Conservation (phyloP, 1,284 basidiomycete species). For the Ganoderma meredithae region DNA sequence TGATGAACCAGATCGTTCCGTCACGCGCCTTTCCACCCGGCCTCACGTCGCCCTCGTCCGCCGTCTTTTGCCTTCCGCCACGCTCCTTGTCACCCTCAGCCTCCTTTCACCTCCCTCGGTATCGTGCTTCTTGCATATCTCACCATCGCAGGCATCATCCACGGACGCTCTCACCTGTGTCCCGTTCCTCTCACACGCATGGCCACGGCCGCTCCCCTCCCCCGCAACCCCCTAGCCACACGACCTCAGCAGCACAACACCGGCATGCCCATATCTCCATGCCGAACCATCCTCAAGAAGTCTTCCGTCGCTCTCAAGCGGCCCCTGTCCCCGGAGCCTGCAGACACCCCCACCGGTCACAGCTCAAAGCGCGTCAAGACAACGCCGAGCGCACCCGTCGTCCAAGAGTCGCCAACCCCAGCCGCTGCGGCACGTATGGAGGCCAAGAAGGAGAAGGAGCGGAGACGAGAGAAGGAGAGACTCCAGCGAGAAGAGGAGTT, state of each 20-base stretch:
- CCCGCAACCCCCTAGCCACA: conserved; percentile 38
- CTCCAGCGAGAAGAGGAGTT: conserved; percentile 70
- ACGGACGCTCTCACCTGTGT: conserved; percentile 11
- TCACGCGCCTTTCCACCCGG: conserved; percentile 32
- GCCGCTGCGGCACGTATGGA: conserved; percentile 37
- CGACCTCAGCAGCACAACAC: conserved; percentile 36
- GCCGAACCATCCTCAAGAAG: conserved; percentile 30
- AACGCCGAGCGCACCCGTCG: conserved; percentile 25
- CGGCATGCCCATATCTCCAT: conserved; percentile 32
- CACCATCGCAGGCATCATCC: conserved; percentile 2
- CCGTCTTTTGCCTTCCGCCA: conserved; percentile 19
- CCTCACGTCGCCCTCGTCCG: conserved; percentile 9
- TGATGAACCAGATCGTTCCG: conserved; percentile 35
- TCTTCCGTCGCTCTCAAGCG: conserved; percentile 53
- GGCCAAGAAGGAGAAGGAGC: conserved; percentile 49
- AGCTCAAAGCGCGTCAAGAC: conserved; percentile 45
- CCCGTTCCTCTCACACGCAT: conserved; percentile 26
- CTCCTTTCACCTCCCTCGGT: conserved; percentile 23
- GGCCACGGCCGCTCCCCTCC: conserved; percentile 34
- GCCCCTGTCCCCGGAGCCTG: conserved; percentile 67
- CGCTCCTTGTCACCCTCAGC: conserved; percentile 16
- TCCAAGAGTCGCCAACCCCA: conserved; percentile 32
- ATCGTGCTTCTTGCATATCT: conserved; percentile 27
- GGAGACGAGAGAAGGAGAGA: conserved; percentile 47
- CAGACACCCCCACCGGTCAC: conserved; percentile 42